Base-by-base conservation (phyloP, 495 filamentous ascomycete genomes). In the Penicillium pulvis region DNA sequence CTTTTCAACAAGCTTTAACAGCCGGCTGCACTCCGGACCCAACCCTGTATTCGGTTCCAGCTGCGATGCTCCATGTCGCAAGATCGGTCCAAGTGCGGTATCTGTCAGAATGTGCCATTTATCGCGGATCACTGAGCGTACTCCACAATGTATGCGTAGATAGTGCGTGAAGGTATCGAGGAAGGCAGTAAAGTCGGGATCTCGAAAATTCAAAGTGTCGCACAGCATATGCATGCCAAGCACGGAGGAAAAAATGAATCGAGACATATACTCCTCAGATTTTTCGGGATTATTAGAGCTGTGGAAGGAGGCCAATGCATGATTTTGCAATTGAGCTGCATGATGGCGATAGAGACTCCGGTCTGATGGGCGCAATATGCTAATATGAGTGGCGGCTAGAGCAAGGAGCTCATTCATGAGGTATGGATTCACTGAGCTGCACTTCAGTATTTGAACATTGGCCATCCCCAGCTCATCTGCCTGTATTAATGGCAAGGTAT, bases 181-280 rank as follows among this genome's bases (percentile, higher is more conserved):
- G 20, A 79, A 75, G 0, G 46, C 43, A 0, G 60, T 54, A 20
- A 79, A 78, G n/a, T 0, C 26, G 26, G 54, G 11, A 9, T 60
- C 59, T 6, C 69, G 63, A 44, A 64, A 67, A 31, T 65, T 43
- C 0, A 66, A 39, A 3, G 65, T 70, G 45, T 84, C 78, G 65
- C 69, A 80, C 33, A 86, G 75, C 28, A 74, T 64, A 39, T 83
- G 78, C 10, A 80, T 51, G 0, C 78, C 81, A 0, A 83, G 48
- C 11, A 76, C 10, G 1, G 68, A 64, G 1, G 81, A 78, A 55
- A 84, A 86, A n/a, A 85, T 47, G 46, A 83, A 79, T 3, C 71
- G 53, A 0, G 77, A 67, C 7, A 79, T 58, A 44, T 79, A 76
- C n/a, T 68, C 79, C 4, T 76, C 66, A 19, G 53, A 53, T 12